Percentiles rank a stretch among this genome's conserved stretches.
These are phyloP conservation scores for Vigna trinervia DNA, from an alignment of 306 rosid genomes.

Conservation along the genomic window DNA sequence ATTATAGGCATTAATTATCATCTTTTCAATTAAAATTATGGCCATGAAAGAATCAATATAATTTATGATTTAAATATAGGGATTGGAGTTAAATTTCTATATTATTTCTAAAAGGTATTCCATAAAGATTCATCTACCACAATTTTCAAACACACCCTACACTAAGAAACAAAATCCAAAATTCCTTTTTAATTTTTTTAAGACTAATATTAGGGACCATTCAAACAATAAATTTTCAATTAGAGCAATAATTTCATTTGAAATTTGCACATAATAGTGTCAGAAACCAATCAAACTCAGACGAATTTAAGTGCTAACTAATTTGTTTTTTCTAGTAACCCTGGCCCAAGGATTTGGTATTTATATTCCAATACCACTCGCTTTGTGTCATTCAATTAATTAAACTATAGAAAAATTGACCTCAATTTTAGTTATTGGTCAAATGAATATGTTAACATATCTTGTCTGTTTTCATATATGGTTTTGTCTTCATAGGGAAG, in stretches of 20 bases:
- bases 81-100: too few species aligned
- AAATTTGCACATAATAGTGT: constrained; percentile 40
- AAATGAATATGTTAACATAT: neutral
- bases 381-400: neutral
- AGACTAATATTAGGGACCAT: constrained; percentile 51
- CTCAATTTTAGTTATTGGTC: constrained; percentile 1
- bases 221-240: constrained; percentile 32
- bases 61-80: too few species aligned
- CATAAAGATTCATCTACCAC: too few species aligned
- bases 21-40: too few species aligned
- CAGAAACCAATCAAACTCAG: constrained; percentile 14
- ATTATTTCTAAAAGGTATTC: too few species aligned
- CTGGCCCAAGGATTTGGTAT: constrained; percentile 40
- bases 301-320: constrained; percentile 6
- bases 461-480: neutral
- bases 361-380: constrained; percentile 8
- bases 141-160: neutral
- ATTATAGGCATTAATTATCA: too few species aligned
- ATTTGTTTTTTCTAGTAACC: constrained; percentile 13
- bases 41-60: too few species aligned
- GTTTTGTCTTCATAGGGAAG: neutral
- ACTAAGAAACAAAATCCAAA: neutral
- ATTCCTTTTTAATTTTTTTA: neutral
- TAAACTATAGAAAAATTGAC: neutral
- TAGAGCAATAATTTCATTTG: constrained; percentile 35